Evolutionary conservation across 164 flowering plant species (phyloP), one percentile per base, ranked within the genome.

Genomic region (Vitis cinerea): DNA sequence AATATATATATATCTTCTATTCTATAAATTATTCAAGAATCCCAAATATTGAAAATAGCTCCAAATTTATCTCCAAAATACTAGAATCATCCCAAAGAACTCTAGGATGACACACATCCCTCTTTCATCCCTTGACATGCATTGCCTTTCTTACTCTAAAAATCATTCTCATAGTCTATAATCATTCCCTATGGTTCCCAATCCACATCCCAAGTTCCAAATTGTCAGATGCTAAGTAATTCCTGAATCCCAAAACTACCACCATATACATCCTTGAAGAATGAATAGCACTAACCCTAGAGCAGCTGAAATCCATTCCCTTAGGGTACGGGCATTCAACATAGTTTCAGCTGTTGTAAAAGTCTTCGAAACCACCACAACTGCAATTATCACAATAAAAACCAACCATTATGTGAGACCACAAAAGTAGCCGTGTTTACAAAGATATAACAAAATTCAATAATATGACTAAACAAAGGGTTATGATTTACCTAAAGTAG

Each of bases 341-440:
- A 96, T 96, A 12, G 97, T 96, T 82, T 96, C 99, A 56, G 99
- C 98, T 51, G 99, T 96, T 52, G 98, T 96, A 74, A 96, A 96
- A 68, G 99, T 96, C 80, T 96, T 96, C 59, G 99, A 96, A 67
- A 96, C 99, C 71, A 96, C 97, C 19, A 96, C 98, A 78, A 90
- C 99, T 93, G 84, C 80, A 83, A 70, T 50, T 64, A 64, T 62
- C 16, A 71, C 50, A 75, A 59, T 50, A 56, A 76, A 71, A 67
- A 8, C 16, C 29, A 66, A 70, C 13, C 19, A 60, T 13, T 27
- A 61, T 13, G 53, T 61, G 11, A 72, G 66, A 60, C 16, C 37
- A 65, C 2, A 62, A 51, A 70, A 65, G 23, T 53, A 31, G 54
- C 49, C 19, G 48, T 52, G 51, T 52, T 63, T 54, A 16, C 37